These are phyloP conservation scores for Rhodotorula glutinis DNA, from an alignment of 1,284 basidiomycete genomes.

Conservation along the genomic window DNA sequence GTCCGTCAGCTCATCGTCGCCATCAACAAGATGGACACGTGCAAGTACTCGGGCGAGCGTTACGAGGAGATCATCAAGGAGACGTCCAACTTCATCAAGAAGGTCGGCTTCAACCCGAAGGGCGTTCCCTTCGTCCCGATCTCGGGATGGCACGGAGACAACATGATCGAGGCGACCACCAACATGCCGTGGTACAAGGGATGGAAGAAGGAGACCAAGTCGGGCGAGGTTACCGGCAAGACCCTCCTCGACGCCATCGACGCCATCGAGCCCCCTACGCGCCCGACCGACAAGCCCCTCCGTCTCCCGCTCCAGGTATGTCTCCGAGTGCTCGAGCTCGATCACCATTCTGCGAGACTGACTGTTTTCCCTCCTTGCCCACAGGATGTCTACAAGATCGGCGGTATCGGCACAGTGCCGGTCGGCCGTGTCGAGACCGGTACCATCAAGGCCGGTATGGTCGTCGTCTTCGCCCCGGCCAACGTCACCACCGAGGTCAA, in stretches of 20 bases:
- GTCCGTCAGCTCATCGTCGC: slow-evolving; percentile 99
- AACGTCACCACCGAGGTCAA: slow-evolving; percentile 99
- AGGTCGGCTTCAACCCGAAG: slow-evolving; percentile 99
- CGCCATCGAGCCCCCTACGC: slow-evolving; percentile 94
- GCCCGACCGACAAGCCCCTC: slow-evolving; percentile 99
- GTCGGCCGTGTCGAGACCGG: slow-evolving; percentile 99
- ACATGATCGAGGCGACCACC: slow-evolving; percentile 97
- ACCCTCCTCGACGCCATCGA: slow-evolving; percentile 99
- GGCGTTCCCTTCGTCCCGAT: slow-evolving; percentile 97
- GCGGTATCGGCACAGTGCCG: slow-evolving; percentile 99
- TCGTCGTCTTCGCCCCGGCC: slow-evolving; percentile 88
- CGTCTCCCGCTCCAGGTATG: slow-evolving; percentile 88
- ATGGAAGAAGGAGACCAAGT: slow-evolving; percentile 94
- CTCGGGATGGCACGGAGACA: slow-evolving; percentile 99
- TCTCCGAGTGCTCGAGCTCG: too few species aligned
- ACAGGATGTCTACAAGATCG: slow-evolving; percentile 98
- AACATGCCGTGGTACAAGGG: slow-evolving; percentile 99
- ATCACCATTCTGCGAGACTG: slow-evolving; percentile 38
- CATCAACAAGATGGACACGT: slow-evolving; percentile 99
- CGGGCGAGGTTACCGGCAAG: slow-evolving; percentile 90
- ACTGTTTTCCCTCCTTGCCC: background rate
- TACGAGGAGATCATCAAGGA: slow-evolving; percentile 99
- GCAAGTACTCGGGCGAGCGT: slow-evolving; percentile 90
- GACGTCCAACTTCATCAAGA: slow-evolving; percentile 99
- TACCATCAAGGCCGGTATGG: slow-evolving; percentile 99